Base-by-base conservation (phyloP, 2,329 filamentous ascomycete genomes). In the Alternaria arborescens region DNA sequence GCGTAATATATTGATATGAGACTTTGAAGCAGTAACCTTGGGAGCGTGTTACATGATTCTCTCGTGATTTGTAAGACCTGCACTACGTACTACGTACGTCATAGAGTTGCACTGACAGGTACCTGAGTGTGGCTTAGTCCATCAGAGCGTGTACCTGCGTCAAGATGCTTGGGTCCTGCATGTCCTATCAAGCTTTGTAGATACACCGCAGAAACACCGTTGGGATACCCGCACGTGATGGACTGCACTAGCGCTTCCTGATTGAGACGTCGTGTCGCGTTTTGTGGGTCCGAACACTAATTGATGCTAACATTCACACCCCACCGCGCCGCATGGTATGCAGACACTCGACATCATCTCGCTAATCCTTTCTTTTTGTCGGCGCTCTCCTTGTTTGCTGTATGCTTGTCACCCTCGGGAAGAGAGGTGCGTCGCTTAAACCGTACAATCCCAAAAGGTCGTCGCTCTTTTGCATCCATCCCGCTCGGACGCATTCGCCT, bases 361-460 rank as follows among this genome's bases (percentile, higher is more conserved):
- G 28, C 64, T 70, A 53, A 62, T 69, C 62, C 44, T 71, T 69
- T 68, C 64, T 54, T 72, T 72, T 77, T 58, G 56, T 69, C 52
- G 38, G 69, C 38, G 68, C 64, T 26, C 54, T 65, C 20, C 58
- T 77, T 51, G 34, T 76, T 53, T 77, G 71, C 78, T 79, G 77
- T 73, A 80, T 80, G 78, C 76, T 79, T 68, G 58, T 66, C 62
- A 68, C 66, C 38, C 65, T 73, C 41, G 40, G 50, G 40, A 67
- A 67, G 59, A 60, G 73, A 61, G 69, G 75, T 72, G 77, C 75
- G 71, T 70, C 73, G 61, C 67, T 73, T 64, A 74, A 75, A 71
- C 69, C 74, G 68, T 74, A 65, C 60, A 53, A 55, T 59, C 60
- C 61, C 41, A 67, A 68, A 64, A 62, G 68, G 50, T 66, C 69